A percentile compares a stretch with the other conserved stretches of the same genome.
phyloP scores from a whole-genome alignment of 257 asterid species.

The Solanum chmielewskii region DNA sequence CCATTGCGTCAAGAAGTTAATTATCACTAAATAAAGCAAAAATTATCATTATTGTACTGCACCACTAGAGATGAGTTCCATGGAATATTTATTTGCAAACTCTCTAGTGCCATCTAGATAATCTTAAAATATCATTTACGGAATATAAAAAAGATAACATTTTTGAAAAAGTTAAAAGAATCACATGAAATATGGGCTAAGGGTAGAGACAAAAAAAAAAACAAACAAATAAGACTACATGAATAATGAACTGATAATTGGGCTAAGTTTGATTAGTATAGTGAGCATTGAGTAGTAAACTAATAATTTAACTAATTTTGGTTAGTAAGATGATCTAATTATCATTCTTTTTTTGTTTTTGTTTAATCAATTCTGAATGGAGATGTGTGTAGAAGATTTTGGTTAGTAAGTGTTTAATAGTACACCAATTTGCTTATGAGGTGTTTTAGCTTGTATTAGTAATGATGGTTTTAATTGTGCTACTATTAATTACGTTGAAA shows the following conservation, averaged over 20 bases:
- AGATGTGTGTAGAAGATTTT: no score
- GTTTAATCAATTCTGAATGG: no score
- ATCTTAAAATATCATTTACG: no score
- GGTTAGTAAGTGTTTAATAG: no score
- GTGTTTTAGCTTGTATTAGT: not conserved
- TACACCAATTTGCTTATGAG: not conserved
- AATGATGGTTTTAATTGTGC: not conserved
- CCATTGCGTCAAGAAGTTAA: not conserved
- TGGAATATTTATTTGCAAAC: not conserved
- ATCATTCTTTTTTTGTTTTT: no score
- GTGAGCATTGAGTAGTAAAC: not conserved
- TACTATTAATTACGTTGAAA: no score
- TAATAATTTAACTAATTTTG: not conserved
- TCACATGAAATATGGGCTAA: no score
- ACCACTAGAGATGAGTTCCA: not conserved
- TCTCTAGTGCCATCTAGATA: not conserved
- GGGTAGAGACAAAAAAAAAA: not conserved
- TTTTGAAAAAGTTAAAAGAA: no score
- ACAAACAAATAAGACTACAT: not conserved
- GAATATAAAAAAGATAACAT: no score
- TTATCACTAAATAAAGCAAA: not conserved
- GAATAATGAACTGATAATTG: not conserved
- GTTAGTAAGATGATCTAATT: not conserved
- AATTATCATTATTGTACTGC: no score
- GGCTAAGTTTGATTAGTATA: not conserved